A percentile compares a stretch with the other conserved stretches of the same genome.
Conservation (phyloP, 352 stramenopile genomes). For the Pythium scleroteichum region DNA sequence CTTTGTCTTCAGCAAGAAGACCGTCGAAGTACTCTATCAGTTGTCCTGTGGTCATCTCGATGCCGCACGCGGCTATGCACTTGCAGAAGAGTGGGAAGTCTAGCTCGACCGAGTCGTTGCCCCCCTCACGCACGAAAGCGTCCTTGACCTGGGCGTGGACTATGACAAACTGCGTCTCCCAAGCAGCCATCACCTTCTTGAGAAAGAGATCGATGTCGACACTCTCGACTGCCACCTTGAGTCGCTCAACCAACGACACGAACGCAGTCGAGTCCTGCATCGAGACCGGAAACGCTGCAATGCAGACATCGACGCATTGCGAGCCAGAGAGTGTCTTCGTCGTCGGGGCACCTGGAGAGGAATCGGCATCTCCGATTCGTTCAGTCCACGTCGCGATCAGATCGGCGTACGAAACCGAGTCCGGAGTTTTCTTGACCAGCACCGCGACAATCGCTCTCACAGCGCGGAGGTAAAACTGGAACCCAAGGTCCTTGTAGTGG, state of each 20-base stretch:
- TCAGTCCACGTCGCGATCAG: constrained; percentile 60
- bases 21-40: constrained; percentile 59
- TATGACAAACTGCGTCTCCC: constrained; percentile 42
- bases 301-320: constrained; percentile 48
- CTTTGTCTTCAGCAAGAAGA: constrained; percentile 41
- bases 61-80: constrained; percentile 32
- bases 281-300: constrained; percentile 36
- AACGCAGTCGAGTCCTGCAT: constrained; percentile 45
- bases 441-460: constrained; percentile 47
- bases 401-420: constrained; percentile 38
- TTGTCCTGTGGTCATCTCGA: constrained; percentile 60
- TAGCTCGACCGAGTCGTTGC: constrained; percentile 16
- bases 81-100: constrained; percentile 44
- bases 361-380: constrained; percentile 67
- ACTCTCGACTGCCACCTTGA: constrained; percentile 29
- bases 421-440: constrained; percentile 36
- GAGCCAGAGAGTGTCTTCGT: constrained; percentile 20
- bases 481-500: constrained; percentile 53
- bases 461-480: constrained; percentile 59
- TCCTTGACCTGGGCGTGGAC: constrained; percentile 32
- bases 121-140: constrained; percentile 18
- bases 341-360: not conserved
- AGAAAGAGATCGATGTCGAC: constrained; percentile 43
- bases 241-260: constrained; percentile 7
- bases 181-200: constrained; percentile 41